Base-by-base conservation (phyloP, 2,329 filamentous ascomycete genomes). In the Nemania diffusa region DNA sequence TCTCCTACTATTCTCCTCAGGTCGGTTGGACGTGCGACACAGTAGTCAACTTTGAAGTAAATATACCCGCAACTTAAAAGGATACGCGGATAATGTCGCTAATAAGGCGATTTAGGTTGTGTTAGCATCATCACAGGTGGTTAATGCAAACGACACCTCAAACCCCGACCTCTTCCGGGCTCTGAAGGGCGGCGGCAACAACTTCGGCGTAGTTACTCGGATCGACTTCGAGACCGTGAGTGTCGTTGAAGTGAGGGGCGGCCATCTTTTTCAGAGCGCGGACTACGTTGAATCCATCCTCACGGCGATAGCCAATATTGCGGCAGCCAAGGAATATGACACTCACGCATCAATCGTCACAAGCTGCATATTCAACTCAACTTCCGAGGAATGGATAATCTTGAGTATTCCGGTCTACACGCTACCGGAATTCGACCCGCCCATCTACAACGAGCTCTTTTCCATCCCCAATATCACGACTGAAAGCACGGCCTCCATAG, bases 21-120 rank as follows among this genome's bases (percentile, higher is more conserved):
- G 55, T 56, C 20, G 70, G 70, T 5, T 72, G 55, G 57, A 65
- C 68, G 3, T 72, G 68, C 50, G 69, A 71, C 42, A 69, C 63
- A 3, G 70, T 72, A 1, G 42, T 65, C 15, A 69, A 70, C 46
- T 72, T 69, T 22, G 50, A 53, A 53, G 50, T 53, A 29, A 20
- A 29, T 9, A 2, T 8, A 1, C 15, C 27, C 27, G 27, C 26
- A 13, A 13, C 15, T 15, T 20, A 11, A 11, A 53, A 20, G 9
- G 3, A 34, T 53, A 4, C 11, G n/a, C 8, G 15, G 26, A n/a
- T 4, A 34, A 34, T 53, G 3, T n/a, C 17, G 27, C 50, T 53
- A 9, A 53, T 27, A 5, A 53, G n/a, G 50, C 27, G 13, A 53
- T 9, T 42, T 64, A 72, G 53, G 64, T 59, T 20, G 65, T 65